A percentile compares a stretch with the other conserved stretches of the same genome.
Conservation (phyloP, 805 yeast genomes). For the Suhomyces faveliae region DNA sequence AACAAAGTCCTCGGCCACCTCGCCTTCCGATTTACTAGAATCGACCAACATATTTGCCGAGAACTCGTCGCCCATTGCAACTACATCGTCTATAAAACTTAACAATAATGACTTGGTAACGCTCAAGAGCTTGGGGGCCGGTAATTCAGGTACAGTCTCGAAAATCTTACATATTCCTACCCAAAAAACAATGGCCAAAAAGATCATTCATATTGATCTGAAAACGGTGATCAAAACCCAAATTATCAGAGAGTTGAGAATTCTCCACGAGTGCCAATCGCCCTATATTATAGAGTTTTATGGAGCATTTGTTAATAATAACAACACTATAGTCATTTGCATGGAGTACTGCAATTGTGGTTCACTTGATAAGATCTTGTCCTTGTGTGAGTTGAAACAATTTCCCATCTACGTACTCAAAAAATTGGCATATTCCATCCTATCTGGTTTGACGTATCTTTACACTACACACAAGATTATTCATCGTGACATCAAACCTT, state of each 20-base stretch:
- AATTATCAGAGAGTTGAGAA: constrained; percentile 82
- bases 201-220: constrained; percentile 81
- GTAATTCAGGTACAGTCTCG: constrained; percentile 90
- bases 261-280: constrained; percentile 84
- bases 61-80: constrained; percentile 30
- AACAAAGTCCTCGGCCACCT: constrained; percentile 27
- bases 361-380: constrained; percentile 77
- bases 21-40: constrained; percentile 4
- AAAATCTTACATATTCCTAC: constrained; percentile 89
- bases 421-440: constrained; percentile 70
- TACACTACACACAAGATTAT: constrained; percentile 84
- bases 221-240: constrained; percentile 77
- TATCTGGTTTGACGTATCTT: constrained; percentile 77
- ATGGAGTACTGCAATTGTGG: constrained; percentile 98
- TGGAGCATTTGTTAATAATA: constrained; percentile 73
- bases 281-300: constrained; percentile 85
- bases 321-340: constrained; percentile 77
- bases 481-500: constrained; percentile 95
- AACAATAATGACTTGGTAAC: constrained; percentile 65
- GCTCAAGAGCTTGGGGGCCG: constrained; percentile 80
- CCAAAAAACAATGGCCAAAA: constrained; percentile 85
- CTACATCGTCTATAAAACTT: constrained; percentile 31
- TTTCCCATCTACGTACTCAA: constrained; percentile 66
- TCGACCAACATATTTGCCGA: background rate
- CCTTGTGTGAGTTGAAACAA: constrained; percentile 38